These are phyloP conservation scores for Colletotrichum abscissum DNA, from an alignment of 2,329 filamentous ascomycete species.

Conservation along the genomic window DNA sequence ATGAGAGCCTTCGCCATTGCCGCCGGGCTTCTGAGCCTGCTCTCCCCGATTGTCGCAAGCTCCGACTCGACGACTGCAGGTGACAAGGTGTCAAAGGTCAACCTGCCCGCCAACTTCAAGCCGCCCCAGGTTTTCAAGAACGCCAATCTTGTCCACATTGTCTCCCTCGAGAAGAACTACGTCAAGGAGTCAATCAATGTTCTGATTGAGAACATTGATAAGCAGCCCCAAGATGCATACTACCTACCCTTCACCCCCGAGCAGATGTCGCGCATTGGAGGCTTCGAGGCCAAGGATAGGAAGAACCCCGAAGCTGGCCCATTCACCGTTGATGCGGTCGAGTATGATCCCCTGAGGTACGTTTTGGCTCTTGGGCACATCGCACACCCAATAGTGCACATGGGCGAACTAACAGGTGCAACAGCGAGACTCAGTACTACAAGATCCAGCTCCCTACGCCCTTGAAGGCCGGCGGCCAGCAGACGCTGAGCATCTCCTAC, in stretches of 20 bases:
- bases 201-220: constrained; percentile 89
- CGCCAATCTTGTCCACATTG: constrained; percentile 86
- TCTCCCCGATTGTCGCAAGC: constrained; percentile 58
- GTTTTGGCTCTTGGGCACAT: constrained; percentile 38
- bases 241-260: constrained; percentile 86
- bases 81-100: constrained; percentile 63
- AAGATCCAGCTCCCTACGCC: constrained; percentile 81
- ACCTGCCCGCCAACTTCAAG: constrained; percentile 76
- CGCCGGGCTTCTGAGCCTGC: constrained; percentile 69
- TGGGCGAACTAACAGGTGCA: background rate
- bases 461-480: constrained; percentile 79
- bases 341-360: constrained; percentile 70
- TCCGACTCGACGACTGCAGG: constrained; percentile 48
- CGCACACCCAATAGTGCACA: background rate
- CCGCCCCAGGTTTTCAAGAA: constrained; percentile 95
- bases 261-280: constrained; percentile 81
- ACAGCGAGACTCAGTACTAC: constrained; percentile 83
- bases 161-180: constrained; percentile 94
- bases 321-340: constrained; percentile 77
- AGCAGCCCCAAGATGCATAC: constrained; percentile 86
- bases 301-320: constrained; percentile 76
- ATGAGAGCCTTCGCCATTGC: constrained; percentile 64
- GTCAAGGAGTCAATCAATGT: constrained; percentile 92
- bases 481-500: constrained; percentile 90
- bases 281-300: constrained; percentile 92